A percentile compares a stretch with the other conserved stretches of the same genome.
These are phyloP conservation scores for Termitomyces sp. DNA, from an alignment of 768 basidiomycete genomes.

Conservation along the genomic window DNA sequence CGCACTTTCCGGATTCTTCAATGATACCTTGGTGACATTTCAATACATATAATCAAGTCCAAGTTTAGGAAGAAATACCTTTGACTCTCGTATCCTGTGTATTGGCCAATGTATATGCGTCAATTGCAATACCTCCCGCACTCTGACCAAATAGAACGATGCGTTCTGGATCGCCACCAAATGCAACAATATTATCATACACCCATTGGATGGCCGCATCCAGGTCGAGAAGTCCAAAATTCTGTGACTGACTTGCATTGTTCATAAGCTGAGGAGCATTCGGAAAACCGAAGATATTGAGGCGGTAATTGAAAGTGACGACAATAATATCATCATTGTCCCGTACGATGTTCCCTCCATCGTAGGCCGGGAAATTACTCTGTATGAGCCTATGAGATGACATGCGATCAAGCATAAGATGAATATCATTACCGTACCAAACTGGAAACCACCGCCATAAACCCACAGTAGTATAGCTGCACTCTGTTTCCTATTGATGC, in stretches of 20 bases:
- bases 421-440: slow-evolving; percentile 26
- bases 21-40: slow-evolving; percentile 22
- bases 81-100: slow-evolving; percentile 25
- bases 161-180: slow-evolving; percentile 37
- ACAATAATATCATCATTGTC: slow-evolving; percentile 31
- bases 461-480: slow-evolving; percentile 34
- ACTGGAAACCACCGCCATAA: slow-evolving; percentile 35
- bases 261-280: slow-evolving; percentile 32
- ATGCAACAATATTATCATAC: slow-evolving; percentile 39
- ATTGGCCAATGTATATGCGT: slow-evolving; percentile 30
- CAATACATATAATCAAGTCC: neutral
- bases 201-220: slow-evolving; percentile 43
- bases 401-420: neutral
- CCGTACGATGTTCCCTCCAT: slow-evolving; percentile 28
- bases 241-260: slow-evolving; percentile 19
- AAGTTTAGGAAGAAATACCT: neutral
- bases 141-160: slow-evolving; percentile 33
- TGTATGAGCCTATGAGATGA: slow-evolving; percentile 6
- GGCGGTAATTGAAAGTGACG: slow-evolving; percentile 35
- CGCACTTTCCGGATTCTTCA: slow-evolving; percentile 32
- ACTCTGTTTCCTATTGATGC: slow-evolving; percentile 23
- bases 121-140: slow-evolving; percentile 29
- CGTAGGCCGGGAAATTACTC: slow-evolving; percentile 26
- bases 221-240: slow-evolving; percentile 34
- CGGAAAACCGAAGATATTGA: slow-evolving; percentile 36